Evolutionary conservation across 805 yeast species (phyloP).

Genomic region (Yamadazyma nakazawae): DNA sequence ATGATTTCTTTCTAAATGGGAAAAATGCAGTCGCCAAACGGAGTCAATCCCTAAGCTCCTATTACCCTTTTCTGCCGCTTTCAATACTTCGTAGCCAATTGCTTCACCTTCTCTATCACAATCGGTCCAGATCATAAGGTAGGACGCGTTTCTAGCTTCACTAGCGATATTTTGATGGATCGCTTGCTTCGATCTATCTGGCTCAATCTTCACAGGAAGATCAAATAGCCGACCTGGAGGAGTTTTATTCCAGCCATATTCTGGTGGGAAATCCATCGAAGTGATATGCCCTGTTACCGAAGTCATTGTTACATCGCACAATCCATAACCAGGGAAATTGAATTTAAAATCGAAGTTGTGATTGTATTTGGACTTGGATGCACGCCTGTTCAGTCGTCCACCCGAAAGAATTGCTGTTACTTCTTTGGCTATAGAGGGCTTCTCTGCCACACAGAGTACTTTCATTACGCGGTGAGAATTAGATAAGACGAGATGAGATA

Average conservation of each 20-base stretch:
- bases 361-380: slow-evolving; percentile 57
- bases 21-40: slow-evolving; percentile 73
- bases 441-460: slow-evolving; percentile 93
- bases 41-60: slow-evolving; percentile 42
- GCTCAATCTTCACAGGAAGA: slow-evolving; percentile 55
- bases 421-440: slow-evolving; percentile 89
- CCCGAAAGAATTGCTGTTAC: slow-evolving; percentile 77
- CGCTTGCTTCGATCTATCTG: slow-evolving; percentile 17
- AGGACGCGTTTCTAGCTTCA: slow-evolving; percentile 59
- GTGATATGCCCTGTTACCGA: slow-evolving; percentile 86
- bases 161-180: slow-evolving; percentile 50
- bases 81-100: slow-evolving; percentile 79
- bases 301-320: slow-evolving; percentile 84
- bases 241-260: slow-evolving; percentile 63
- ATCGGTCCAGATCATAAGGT: slow-evolving; percentile 95
- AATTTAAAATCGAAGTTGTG: slow-evolving; percentile 77
- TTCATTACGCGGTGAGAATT: slow-evolving; percentile 45
- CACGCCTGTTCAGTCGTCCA: slow-evolving; percentile 49
- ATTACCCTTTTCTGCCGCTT: slow-evolving; percentile 61
- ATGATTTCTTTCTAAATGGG: slow-evolving; percentile 80
- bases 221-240: slow-evolving; percentile 64
- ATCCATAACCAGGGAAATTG: slow-evolving; percentile 59
- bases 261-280: slow-evolving; percentile 59
- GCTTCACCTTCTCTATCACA: slow-evolving; percentile 97
- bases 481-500: neutral